A percentile compares a stretch with the other conserved stretches of the same genome.
These are phyloP conservation scores for Iris macrosiphon DNA, from an alignment of 106 monocot species.

Conservation along the genomic window DNA sequence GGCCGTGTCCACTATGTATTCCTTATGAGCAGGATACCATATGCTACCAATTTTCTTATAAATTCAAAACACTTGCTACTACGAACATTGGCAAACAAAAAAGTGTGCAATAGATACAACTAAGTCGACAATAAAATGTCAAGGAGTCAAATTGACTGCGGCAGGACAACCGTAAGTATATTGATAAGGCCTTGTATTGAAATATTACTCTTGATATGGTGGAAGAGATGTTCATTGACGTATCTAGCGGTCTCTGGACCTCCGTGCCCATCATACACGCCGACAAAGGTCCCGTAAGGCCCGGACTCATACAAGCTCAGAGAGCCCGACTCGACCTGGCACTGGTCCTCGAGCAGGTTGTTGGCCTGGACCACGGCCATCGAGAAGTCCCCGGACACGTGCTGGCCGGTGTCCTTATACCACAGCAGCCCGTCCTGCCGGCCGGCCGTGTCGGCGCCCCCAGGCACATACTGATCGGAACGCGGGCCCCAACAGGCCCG, in stretches of 20 bases:
- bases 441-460: conserved; percentile 12
- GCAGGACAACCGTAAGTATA: too few relatives aligned
- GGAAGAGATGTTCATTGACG: conserved; percentile 27
- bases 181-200: too few relatives aligned
- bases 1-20: too few relatives aligned
- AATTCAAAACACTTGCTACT: too few relatives aligned
- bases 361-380: conserved; percentile 32
- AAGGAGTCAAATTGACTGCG: too few relatives aligned
- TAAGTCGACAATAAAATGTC: too few relatives aligned
- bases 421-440: conserved; percentile 23
- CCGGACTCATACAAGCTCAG: conserved; percentile 13
- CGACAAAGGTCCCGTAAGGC: conserved; percentile 23
- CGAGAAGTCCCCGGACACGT: conserved; percentile 23
- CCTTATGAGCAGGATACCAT: too few relatives aligned
- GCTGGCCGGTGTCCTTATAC: conserved; percentile 21
- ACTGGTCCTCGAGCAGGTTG: conserved; percentile 24
- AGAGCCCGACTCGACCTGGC: conserved; percentile 22
- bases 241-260: conserved; percentile 25
- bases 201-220: conserved; percentile 27
- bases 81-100: too few relatives aligned
- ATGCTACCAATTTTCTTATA: too few relatives aligned
- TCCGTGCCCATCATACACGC: conserved; percentile 29
- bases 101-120: too few relatives aligned
- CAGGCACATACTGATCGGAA: not conserved
- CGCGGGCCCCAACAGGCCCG: conserved; percentile 17